Base-by-base conservation (phyloP, 148 eudicot genomes). In the Camellia sinensis region DNA sequence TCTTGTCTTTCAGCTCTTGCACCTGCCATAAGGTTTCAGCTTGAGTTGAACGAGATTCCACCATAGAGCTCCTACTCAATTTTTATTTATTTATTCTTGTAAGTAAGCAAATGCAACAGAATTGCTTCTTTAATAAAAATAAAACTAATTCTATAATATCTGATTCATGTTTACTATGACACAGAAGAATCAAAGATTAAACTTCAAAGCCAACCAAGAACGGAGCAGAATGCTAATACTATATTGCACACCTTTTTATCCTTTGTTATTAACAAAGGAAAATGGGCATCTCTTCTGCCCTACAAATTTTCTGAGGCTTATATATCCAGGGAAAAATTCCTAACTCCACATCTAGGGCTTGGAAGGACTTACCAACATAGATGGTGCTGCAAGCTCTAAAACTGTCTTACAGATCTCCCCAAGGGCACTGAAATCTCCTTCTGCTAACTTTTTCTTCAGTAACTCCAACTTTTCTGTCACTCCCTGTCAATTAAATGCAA, bases 351-450 rank as follows among this genome's bases (percentile, higher is more conserved):
- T 68, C 48, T n/a, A 61, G 17, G 37, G 37, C 37, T 29, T 29
- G 37, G 62, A 60, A 60, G 70, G 71, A 69, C 83, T 40, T 91
- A 95, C 98, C 97, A 95, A 82, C 75, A 89, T 87, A 52, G 90
- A 84, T 84, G 98, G 98, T 75, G 95, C 92, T 59, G 87, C 83
- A 85, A 95, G 97, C 80, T 85, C 91, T 67, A 95, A 73, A 82
- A 95, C 91, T 62, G 96, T 87, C 75, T 78, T 83, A 43, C 97
- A 92, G 64, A 95, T 95, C 85, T 90, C 89, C 81, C 68, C 88
- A 46, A 95, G 89, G 63, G 83, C 87, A 85, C 84, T 84, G 73
- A 86, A 77, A 76, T 90, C 89, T 80, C 92, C 97, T 77, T 77
- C 89, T 62, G 77, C 86, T 75, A 95, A 71, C 65, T 89, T 87